These are phyloP conservation scores for Fusarium anthophilum DNA, from an alignment of 2,329 filamentous ascomycete species.

Conservation along the genomic window DNA sequence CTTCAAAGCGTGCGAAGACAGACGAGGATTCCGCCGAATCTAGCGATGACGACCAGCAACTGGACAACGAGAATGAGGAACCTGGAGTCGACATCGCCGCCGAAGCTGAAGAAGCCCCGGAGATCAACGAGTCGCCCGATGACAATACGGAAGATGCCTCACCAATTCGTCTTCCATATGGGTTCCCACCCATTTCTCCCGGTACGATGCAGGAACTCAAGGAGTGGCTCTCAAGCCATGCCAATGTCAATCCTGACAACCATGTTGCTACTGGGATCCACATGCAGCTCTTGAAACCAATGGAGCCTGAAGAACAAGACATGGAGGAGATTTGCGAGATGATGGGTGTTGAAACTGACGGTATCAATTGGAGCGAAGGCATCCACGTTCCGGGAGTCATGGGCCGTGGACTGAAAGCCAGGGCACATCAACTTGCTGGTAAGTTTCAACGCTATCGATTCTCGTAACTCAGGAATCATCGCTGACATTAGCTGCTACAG, in stretches of 20 bases:
- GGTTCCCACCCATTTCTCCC: not conserved
- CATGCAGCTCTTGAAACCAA: rapidly evolving
- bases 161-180: rapidly evolving
- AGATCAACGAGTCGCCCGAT: rapidly evolving
- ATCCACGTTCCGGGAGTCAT: not conserved
- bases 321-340: not conserved
- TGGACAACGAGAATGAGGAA: not conserved
- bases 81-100: rapidly evolving
- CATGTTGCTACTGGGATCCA: rapidly evolving
- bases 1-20: not conserved
- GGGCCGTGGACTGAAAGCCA: rapidly evolving
- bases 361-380: not conserved
- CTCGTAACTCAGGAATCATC: no score
- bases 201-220: rapidly evolving
- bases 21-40: not conserved
- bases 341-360: rapidly evolving
- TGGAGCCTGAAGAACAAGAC: not conserved
- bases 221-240: not conserved
- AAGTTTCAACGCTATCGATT: not conserved
- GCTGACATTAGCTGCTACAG: rapidly evolving
- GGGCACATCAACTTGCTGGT: not conserved
- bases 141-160: rapidly evolving
- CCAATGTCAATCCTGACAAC: not conserved
- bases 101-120: rapidly evolving
- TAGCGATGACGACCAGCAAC: rapidly evolving